Percentiles rank a stretch among this genome's conserved stretches.
phyloP scores from a whole-genome alignment of 2,329 filamentous ascomycete genomes.

The Lachnellula occidentalis region DNA sequence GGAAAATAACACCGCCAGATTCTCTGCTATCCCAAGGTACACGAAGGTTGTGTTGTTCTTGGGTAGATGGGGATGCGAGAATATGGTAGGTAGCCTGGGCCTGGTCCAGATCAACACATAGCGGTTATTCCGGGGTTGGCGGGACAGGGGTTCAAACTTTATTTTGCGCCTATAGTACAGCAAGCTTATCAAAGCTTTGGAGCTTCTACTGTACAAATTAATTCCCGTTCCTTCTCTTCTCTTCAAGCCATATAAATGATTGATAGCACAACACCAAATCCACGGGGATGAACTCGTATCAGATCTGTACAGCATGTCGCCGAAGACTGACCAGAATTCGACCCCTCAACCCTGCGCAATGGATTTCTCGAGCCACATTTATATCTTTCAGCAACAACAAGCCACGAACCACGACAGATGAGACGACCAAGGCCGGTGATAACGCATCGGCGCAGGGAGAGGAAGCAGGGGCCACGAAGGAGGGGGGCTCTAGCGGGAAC shows the following conservation, averaged over 20 bases:
- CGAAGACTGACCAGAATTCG: constrained; percentile 17
- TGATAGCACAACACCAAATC: background rate
- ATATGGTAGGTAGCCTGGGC: too few relatives aligned
- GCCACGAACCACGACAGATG: constrained; percentile 6
- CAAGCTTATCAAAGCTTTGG: background rate
- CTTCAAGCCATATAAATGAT: background rate
- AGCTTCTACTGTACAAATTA: background rate
- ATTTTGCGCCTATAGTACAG: background rate
- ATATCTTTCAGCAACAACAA: constrained; percentile 16
- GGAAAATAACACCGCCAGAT: background rate
- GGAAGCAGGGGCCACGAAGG: background rate
- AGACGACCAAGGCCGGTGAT: constrained; percentile 2
- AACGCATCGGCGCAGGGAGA: constrained; percentile 7
- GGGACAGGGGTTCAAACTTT: background rate
- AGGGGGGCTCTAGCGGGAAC: background rate
- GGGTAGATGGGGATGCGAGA: background rate
- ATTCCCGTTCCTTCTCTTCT: background rate
- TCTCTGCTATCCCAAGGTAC: background rate
- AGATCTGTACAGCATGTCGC: constrained; percentile 29
- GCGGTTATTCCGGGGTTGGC: background rate
- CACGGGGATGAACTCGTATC: constrained; percentile 23
- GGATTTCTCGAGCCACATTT: constrained; percentile 23
- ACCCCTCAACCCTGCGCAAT: constrained; percentile 13
- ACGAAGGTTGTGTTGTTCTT: background rate
- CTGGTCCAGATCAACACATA: too few relatives aligned